Percentiles rank a stretch among this genome's conserved stretches.
These are phyloP conservation scores for Larix sibirica DNA, from an alignment of 83 land plant genomes.

Conservation along the genomic window DNA sequence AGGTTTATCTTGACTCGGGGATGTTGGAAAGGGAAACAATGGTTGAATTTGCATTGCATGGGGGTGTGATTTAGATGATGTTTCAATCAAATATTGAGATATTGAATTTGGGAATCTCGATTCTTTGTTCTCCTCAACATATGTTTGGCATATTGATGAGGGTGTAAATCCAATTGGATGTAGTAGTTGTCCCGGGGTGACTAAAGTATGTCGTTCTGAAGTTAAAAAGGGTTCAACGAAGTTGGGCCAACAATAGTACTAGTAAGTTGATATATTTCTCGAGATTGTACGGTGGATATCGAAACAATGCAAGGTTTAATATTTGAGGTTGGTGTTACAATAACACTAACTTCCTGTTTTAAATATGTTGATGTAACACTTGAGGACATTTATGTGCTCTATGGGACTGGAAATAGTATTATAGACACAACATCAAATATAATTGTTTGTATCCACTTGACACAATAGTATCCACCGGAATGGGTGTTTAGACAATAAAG, in stretches of 20 bases:
- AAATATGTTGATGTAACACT: neutral
- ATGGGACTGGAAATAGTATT: neutral
- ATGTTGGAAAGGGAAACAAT: constrained; percentile 33
- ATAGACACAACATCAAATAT: neutral
- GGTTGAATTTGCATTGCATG: constrained; percentile 24
- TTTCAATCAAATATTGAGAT: constrained; percentile 10
- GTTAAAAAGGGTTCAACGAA: neutral
- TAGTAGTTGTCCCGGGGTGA: neutral
- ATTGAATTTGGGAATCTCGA: neutral
- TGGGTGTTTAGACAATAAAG: neutral
- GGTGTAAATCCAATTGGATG: neutral
- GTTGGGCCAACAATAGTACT: neutral
- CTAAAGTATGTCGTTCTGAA: neutral
- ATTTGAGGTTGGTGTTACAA: neutral
- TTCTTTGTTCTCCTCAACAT: neutral
- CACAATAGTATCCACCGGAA: neutral
- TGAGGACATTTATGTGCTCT: neutral
- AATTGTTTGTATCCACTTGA: neutral
- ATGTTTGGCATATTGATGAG: neutral
- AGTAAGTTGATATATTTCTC: neutral
- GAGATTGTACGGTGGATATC: neutral
- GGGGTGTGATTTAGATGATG: neutral
- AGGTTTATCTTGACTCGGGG: constrained; percentile 23
- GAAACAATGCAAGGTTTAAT: neutral
- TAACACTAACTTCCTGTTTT: constrained; percentile 12